Base-by-base conservation (phyloP, 176 grass and related monocot species). In the Cymbopogon citratus region DNA sequence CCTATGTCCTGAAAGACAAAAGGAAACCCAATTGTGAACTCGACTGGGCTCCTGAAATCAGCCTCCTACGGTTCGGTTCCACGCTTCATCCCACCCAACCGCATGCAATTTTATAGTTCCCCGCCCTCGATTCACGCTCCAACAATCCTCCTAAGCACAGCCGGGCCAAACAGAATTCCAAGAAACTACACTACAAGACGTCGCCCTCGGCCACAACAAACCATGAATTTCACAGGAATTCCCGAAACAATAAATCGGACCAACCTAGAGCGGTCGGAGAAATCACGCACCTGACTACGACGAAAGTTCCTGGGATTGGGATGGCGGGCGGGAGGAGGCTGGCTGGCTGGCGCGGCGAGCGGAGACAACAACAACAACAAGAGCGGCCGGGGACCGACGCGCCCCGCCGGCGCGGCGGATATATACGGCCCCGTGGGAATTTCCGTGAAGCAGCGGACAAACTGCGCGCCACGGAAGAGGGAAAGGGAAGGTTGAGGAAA, bases 61-160 rank as follows among this genome's bases (percentile, higher is more conserved):
- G 77, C 49, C 60, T 43, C 48, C 73, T 41, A 74, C 23, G 45
- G 63, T 43, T 85, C 65, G 69, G 75, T 23, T 43, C 26, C 31
- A 40, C 14, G 69, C 0, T 81, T 52, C 36, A 75, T 64, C 46
- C 18, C 79, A 27, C 5, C 39, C 16, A 67, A 45, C 27, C 38
- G n/a, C 49, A 45, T n/a, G 18, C 5, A 63, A 90, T 83, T 87
- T 80, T 90, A 83, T 86, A 90, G 11, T 34, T 18, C 3, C 46
- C 46, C 65, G 2, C 26, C 56, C 73, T 1, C 3, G 9, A 64
- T 54, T 52, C 49, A 24, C 27, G 25, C 40, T 27, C 6, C 14
- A 66, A 59, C 76, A 31, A 73, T 39, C 57, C 24, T 35, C 73
- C 16, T 15, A 48, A 39, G 29, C 66, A 66, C 66, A 66, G n/a